phyloP scores from a whole-genome alignment of 768 basidiomycete species.

The Lactarius trivialis region DNA sequence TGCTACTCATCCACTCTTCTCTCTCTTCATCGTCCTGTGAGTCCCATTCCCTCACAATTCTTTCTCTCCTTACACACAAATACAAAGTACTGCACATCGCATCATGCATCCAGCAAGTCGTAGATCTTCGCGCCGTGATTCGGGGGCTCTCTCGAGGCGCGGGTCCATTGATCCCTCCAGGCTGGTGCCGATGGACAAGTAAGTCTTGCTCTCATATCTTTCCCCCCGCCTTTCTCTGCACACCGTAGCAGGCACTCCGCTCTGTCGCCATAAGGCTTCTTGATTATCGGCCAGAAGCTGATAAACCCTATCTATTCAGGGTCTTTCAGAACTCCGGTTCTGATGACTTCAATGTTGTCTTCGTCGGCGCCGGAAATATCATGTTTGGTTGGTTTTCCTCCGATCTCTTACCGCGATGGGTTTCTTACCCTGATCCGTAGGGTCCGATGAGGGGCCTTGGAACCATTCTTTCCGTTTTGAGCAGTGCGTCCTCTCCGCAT shows the following conservation, averaged over 20 bases:
- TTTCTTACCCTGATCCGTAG: conserved; percentile 32
- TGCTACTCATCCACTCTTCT: background rate
- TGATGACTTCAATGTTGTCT: conserved; percentile 87
- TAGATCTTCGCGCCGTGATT: conserved; percentile 38
- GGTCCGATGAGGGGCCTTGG: conserved; percentile 86
- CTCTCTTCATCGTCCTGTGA: conserved; percentile 13
- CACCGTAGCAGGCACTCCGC: background rate
- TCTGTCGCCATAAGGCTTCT: conserved; percentile 4
- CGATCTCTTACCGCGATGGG: conserved; percentile 1
- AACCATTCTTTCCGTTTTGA: conserved; percentile 89
- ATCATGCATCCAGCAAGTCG: conserved; percentile 34
- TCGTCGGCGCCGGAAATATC: conserved; percentile 94
- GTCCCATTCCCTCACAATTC: conserved; percentile 11
- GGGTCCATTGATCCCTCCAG: conserved; percentile 72
- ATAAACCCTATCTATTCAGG: conserved; percentile 26
- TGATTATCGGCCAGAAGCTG: conserved; percentile 20
- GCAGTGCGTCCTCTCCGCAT: conserved; percentile 46
- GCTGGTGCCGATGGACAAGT: conserved; percentile 80
- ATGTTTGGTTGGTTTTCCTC: conserved; percentile 73
- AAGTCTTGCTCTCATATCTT: background rate
- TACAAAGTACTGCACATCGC: conserved; percentile 16
- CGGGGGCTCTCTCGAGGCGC: conserved; percentile 52
- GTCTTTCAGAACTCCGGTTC: conserved; percentile 49
- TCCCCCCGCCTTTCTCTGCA: no score
- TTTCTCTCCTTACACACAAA: no score